Evolutionary conservation across 2,329 filamentous ascomycete species (phyloP), one percentile per base, ranked within the genome.

Genomic region (Cercospora sojina): DNA sequence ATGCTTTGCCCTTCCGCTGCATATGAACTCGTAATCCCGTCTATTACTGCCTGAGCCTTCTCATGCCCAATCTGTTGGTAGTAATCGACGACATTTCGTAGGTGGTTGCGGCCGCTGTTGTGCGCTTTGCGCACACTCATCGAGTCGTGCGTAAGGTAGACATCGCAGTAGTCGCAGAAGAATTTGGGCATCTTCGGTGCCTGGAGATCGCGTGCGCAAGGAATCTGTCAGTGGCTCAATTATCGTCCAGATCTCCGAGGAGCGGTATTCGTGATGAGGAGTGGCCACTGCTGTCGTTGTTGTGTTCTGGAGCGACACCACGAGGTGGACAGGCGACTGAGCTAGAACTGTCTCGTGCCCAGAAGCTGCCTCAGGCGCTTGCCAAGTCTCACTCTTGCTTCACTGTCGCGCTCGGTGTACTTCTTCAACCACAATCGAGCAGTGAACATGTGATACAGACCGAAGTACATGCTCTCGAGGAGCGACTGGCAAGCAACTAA

Each of bases 81-180:
- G 83, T 99, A 99, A 78, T 97, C 93, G 74, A 97, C 90, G 31
- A 99, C 95, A 80, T 99, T 99, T 77, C 95, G 91, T 70, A 99
- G 83, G 78, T 99, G 95, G 83, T 99, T 99, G 75, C 94, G 89
- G 69, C 95, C 95, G 78, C 88, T 91, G 84, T 99, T 99, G 82
- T 99, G 95, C 59, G 95, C 95, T 84, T 98, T 98, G 75, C 95
- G 93, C 81, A 99, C 95, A 82, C 93, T 97, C 94, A 98, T 98
- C 55, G 93, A 97, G 86, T 99, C 95, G 86, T 99, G 95, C 73
- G 95, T 99, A 75, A 99, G 91, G 86, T 99, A 99, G 80, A 99
- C 95, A 90, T 99, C 95, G 87, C 95, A 99, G 82, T 99, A 99
- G 81, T 99, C 95, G 86, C 93, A 77, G 71, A 77, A 77, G 74